Base-by-base conservation (phyloP, 2,329 filamentous ascomycete genomes). In the Aspergillus uvarum region DNA sequence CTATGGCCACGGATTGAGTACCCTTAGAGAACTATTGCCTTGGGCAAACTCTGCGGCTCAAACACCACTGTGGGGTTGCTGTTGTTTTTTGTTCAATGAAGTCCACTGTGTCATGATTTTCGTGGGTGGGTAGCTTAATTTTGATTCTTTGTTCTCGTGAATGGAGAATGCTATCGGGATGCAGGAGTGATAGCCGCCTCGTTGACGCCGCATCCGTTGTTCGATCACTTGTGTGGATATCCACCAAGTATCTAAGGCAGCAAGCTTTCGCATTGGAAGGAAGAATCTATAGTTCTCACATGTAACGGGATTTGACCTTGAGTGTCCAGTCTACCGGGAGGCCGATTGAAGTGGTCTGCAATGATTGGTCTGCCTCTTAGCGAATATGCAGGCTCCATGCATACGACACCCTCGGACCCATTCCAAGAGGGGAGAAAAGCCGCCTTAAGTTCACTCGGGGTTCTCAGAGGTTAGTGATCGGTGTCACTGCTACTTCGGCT, bases 371-470 rank as follows among this genome's bases (percentile, higher is more conserved):
- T 12, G 29, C 29, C 26, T 24, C 22, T 35, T n/a, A 29, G 19
- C 42, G 42, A 52, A n/a, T 26, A 47, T 26, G 51, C 51, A 56
- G 10, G 26, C 32, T 35, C 50, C 32, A 56, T 62, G 59, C 60
- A 61, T 56, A 58, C 59, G 56, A 62, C 56, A 52, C 14, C 52
- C 47, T 54, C 42, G 52, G 54, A 53, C 48, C 47, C 58, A 26
- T 38, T 48, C 32, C 35, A n/a, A 49, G 22, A 52, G 50, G 19
- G 16, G 38, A 44, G n/a, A 31, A 51, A 50, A 51, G 32, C 32
- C 55, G 21, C 42, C 31, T 38, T 7, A 2, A 42, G 47, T 26
- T n/a, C 50, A 53, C 42, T 32, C 38, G 8, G 32, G 54, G 44
- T 21, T 44, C 16, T 47, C 31, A 31, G 51, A 32, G 54, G 21